These are phyloP conservation scores for Lipomyces anomalus DNA, from an alignment of 805 yeast species.

Conservation along the genomic window DNA sequence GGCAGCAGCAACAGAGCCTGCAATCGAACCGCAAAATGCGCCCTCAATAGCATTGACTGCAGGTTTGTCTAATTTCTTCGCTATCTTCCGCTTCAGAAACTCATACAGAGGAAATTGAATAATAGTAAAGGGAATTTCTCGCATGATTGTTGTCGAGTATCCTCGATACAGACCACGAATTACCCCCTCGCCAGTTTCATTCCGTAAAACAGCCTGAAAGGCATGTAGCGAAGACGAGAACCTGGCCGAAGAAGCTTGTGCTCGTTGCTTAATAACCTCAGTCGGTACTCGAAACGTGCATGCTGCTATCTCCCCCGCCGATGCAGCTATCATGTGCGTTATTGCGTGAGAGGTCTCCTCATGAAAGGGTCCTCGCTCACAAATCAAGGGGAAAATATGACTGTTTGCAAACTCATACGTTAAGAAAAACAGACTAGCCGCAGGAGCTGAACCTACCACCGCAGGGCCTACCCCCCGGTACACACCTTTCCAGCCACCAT, in stretches of 20 bases:
- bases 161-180: conserved; percentile 83
- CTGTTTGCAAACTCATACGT: conserved; percentile 76
- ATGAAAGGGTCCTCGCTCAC: conserved; percentile 18
- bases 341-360: conserved; percentile 32
- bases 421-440: conserved; percentile 28
- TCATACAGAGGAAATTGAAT: conserved; percentile 96
- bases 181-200: conserved; percentile 71
- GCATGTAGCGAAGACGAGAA: conserved; percentile 59
- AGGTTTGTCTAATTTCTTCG: conserved; percentile 37
- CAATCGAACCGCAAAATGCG: conserved; percentile 82
- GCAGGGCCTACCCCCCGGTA: conserved; percentile 92
- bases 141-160: conserved; percentile 82
- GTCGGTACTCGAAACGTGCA: conserved; percentile 95
- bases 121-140: conserved; percentile 95
- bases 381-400: conserved; percentile 26
- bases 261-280: conserved; percentile 90
- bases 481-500: conserved; percentile 91
- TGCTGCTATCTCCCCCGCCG: conserved; percentile 87
- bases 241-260: conserved; percentile 58
- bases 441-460: conserved; percentile 91
- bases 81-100: conserved; percentile 59
- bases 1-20: conserved; percentile 95
- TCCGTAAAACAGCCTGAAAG: conserved; percentile 53
- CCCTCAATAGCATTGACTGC: conserved; percentile 64
- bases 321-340: conserved; percentile 82